Conservation (phyloP, 2,329 filamentous ascomycete genomes). For the Fusarium pseudograminearum region DNA sequence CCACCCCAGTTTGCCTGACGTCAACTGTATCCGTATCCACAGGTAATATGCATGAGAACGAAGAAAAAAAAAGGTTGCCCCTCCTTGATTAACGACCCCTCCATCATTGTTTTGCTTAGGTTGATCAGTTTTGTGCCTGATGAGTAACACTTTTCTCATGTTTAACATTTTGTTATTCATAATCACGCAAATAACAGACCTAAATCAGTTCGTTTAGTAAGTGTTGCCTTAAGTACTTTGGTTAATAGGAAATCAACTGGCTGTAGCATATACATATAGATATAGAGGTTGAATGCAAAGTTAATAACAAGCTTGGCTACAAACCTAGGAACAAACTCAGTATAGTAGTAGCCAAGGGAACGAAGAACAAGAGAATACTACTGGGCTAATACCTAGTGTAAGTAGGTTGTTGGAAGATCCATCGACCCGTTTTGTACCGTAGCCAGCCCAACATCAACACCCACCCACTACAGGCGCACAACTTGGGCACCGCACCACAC, state of each 20-base stretch:
- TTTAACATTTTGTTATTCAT: neutral
- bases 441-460: constrained; percentile 31
- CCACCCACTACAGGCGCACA: constrained; percentile 37
- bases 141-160: neutral
- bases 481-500: constrained; percentile 22
- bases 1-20: neutral
- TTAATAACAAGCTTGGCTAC: neutral
- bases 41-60: neutral
- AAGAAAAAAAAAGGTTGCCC: neutral
- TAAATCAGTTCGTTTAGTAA: neutral
- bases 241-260: neutral
- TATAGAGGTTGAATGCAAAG: neutral
- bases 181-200: neutral
- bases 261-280: neutral
- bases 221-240: neutral
- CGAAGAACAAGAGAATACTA: neutral
- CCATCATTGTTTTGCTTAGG: neutral
- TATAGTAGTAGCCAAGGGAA: neutral
- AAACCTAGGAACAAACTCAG: neutral
- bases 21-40: neutral
- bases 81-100: constrained; percentile 10
- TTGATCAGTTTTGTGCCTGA: constrained; percentile 2
- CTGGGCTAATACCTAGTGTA: neutral
- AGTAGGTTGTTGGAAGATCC: constrained; percentile 24
- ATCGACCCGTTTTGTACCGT: constrained; percentile 43